Evolutionary conservation across 2,329 filamentous ascomycete genomes (phyloP).

Genomic region (Hymenoscyphus linearis): DNA sequence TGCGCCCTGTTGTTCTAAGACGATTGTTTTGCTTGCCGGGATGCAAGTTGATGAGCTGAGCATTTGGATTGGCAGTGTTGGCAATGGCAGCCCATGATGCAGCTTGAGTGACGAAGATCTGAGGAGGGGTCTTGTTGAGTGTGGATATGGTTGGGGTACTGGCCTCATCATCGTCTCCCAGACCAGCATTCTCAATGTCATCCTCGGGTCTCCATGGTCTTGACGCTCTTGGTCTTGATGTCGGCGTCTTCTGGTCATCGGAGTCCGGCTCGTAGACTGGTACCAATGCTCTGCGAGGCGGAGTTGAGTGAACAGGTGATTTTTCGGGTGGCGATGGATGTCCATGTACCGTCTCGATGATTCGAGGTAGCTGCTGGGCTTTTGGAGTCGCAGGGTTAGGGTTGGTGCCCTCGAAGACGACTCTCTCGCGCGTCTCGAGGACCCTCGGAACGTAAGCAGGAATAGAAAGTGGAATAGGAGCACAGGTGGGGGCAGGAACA

Average conservation of each 20-base stretch:
- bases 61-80: slow-evolving; percentile 13
- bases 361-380: neutral
- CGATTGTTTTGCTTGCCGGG: slow-evolving; percentile 1
- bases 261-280: neutral
- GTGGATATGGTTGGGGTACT: neutral
- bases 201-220: neutral
- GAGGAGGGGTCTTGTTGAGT: neutral
- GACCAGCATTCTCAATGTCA: neutral
- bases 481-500: too few species aligned
- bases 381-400: neutral
- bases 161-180: neutral
- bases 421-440: neutral
- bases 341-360: neutral
- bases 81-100: slow-evolving; percentile 28
- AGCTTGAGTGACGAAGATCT: neutral
- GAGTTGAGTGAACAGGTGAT: neutral
- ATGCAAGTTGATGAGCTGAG: slow-evolving; percentile 19
- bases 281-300: neutral
- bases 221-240: too few species aligned
- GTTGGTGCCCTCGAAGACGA: neutral
- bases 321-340: neutral
- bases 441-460: too few species aligned
- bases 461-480: neutral
- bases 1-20: slow-evolving; percentile 14
- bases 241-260: neutral